Conservation (phyloP, 192 early-diverging fungal species). For the Coemansia sp. region DNA sequence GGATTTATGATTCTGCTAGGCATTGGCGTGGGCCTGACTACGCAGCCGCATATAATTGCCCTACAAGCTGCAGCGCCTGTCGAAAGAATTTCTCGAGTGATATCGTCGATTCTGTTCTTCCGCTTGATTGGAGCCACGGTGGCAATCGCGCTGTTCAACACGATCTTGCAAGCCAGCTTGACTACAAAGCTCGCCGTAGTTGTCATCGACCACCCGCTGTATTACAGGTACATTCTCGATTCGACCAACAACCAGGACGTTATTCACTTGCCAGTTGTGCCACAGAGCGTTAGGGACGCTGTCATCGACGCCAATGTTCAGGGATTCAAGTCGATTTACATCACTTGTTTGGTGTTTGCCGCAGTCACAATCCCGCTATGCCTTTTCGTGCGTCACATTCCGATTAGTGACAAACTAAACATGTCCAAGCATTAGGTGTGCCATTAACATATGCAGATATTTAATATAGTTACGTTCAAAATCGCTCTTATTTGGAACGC, state of each 20-base stretch:
- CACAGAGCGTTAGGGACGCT: constrained; percentile 38
- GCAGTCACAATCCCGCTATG: constrained; percentile 33
- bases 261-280: constrained; percentile 35
- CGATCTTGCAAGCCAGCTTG: constrained; percentile 34
- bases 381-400: constrained; percentile 19
- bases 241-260: constrained; percentile 43
- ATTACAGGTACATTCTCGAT: constrained; percentile 31
- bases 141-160: constrained; percentile 44
- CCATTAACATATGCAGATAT: too few species aligned
- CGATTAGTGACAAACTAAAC: constrained; percentile 7
- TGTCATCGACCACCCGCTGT: constrained; percentile 26
- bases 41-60: constrained; percentile 32
- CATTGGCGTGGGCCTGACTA: constrained; percentile 33
- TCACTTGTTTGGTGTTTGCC: constrained; percentile 27
- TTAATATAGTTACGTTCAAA: too few species aligned
- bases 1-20: constrained; percentile 42
- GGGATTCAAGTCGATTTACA: constrained; percentile 26
- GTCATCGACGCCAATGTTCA: constrained; percentile 35
- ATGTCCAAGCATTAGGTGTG: neutral
- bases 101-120: constrained; percentile 30
- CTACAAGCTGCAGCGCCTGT: constrained; percentile 16
- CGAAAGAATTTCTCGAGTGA: constrained; percentile 12
- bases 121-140: constrained; percentile 32
- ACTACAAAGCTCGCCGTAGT: constrained; percentile 37
- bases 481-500: too few species aligned